Conservation (phyloP, 2,329 filamentous ascomycete genomes). For the Exserohilum rostratum region DNA sequence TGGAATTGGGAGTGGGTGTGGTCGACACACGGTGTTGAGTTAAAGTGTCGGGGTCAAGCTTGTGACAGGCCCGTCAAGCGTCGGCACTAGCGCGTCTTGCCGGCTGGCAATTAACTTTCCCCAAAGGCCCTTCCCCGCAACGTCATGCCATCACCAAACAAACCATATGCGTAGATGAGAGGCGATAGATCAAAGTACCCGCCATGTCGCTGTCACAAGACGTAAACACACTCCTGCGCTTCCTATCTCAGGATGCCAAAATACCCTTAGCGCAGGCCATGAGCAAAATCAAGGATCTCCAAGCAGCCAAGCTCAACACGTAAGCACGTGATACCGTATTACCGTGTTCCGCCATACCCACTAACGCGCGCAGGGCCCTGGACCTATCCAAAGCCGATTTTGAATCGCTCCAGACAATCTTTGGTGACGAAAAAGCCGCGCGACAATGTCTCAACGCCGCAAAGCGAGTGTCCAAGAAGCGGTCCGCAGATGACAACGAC, state of each 20-base stretch:
- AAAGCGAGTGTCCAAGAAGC: conserved; percentile 63
- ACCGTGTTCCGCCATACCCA: conserved; percentile 7
- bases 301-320: conserved; percentile 58
- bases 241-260: conserved; percentile 64
- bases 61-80: conserved; percentile 13
- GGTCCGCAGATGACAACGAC: conserved; percentile 48
- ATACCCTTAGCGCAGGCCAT: conserved; percentile 62
- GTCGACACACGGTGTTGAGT: neutral
- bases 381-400: conserved; percentile 58
- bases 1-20: neutral
- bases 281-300: conserved; percentile 61
- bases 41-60: conserved; percentile 8
- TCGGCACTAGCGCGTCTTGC: conserved; percentile 23
- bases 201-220: conserved; percentile 46
- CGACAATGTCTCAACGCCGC: conserved; percentile 64
- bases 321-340: conserved; percentile 48
- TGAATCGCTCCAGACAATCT: conserved; percentile 51
- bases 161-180: too few species aligned
- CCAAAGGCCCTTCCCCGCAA: neutral
- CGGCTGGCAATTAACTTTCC: neutral
- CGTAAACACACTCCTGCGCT: conserved; percentile 59
- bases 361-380: conserved; percentile 47
- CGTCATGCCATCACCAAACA: conserved; percentile 5
- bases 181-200: too few species aligned
- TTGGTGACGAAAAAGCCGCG: conserved; percentile 60